Evolutionary conservation across 2,329 filamentous ascomycete species (phyloP), one percentile per base, ranked within the genome.

Genomic region (Verticillium dahliae): DNA sequence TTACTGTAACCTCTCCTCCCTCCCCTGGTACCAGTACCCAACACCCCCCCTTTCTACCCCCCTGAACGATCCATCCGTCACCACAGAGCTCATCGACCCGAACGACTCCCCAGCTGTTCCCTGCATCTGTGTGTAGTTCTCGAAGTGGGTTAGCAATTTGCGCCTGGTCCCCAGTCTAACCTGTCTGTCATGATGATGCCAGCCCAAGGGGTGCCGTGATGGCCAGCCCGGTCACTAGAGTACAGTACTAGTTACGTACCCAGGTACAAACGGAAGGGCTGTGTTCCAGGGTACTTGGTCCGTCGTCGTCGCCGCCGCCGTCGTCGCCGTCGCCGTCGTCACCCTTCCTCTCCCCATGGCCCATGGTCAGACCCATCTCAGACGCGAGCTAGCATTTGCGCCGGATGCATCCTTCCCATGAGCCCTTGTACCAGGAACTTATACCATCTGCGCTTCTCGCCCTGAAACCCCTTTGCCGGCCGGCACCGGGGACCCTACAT

Each of bases 141-240:
- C 57, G 27, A 58, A 45, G 57, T 41, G 38, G 57, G 22, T 34
- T 58, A 58, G 38, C 57, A 50, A 33, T 18, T 58, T 33, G 57
- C 38, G 38, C 57, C 45, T 39, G 31, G 55, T 13, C 35, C 35
- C 35, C 55, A 34, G 35, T 9, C 55, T 57, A 57, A 57, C 55
- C 55, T 33, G 57, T 31, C 57, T 58, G 57, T 58, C 57, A 58
- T 50, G 38, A 58, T 58, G 57, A 52, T 52, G 45, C 45, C 45
- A 52, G 45, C 45, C 45, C 45, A 52, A 52, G 45, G 45, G 35
- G 45, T 27, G 22, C 45, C 45, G 45, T 52, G 2, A 52, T 18
- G 45, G 27, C 45, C 45, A 22, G 45, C n/a, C n/a, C 11, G 45
- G 27, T 31, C 27, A 31, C 27, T 31, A 22, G 18, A 22, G 18